Evolutionary conservation across 2,329 filamentous ascomycete genomes (phyloP).

Genomic region (Ceratocystis cacaofunesta): DNA sequence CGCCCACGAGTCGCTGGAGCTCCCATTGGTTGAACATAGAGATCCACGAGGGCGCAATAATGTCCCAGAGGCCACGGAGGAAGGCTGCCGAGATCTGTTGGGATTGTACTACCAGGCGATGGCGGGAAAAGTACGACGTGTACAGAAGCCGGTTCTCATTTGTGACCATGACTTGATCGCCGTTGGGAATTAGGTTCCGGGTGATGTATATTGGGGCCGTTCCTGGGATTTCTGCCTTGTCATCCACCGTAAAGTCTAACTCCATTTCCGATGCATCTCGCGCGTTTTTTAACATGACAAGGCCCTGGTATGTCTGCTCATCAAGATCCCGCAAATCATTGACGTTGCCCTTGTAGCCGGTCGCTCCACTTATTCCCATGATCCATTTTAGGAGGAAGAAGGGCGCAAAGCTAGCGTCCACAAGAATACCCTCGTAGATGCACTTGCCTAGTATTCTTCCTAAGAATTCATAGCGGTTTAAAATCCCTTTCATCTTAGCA

Average conservation of each 20-base stretch:
- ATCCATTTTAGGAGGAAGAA: slow-evolving; percentile 95
- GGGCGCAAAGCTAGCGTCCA: slow-evolving; percentile 82
- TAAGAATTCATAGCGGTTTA: slow-evolving; percentile 75
- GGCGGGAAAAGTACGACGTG: slow-evolving; percentile 77
- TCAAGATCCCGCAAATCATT: slow-evolving; percentile 91
- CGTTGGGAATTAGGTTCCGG: slow-evolving; percentile 60
- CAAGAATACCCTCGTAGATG: slow-evolving; percentile 88
- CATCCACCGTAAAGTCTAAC: slow-evolving; percentile 79
- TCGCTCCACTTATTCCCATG: slow-evolving; percentile 44
- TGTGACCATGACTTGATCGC: slow-evolving; percentile 64
- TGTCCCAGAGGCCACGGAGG: slow-evolving; percentile 66
- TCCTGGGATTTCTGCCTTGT: slow-evolving; percentile 39
- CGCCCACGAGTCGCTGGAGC: slow-evolving; percentile 82
- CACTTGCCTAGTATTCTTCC: slow-evolving; percentile 92
- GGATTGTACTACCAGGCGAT: slow-evolving; percentile 71
- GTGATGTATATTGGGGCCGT: slow-evolving; percentile 44
- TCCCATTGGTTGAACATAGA: slow-evolving; percentile 98
- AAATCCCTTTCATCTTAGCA: slow-evolving; percentile 29
- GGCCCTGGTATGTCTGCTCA: slow-evolving; percentile 74
- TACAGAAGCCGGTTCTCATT: slow-evolving; percentile 91
- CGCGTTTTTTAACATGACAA: slow-evolving; percentile 73
- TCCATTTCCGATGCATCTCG: slow-evolving; percentile 37
- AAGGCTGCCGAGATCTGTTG: slow-evolving; percentile 74
- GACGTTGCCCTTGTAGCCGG: slow-evolving; percentile 66
- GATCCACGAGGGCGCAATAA: slow-evolving; percentile 85